A percentile compares a stretch with the other conserved stretches of the same genome.
Conservation (phyloP, 495 filamentous ascomycete species). For the Aspergillus funiculosus region DNA sequence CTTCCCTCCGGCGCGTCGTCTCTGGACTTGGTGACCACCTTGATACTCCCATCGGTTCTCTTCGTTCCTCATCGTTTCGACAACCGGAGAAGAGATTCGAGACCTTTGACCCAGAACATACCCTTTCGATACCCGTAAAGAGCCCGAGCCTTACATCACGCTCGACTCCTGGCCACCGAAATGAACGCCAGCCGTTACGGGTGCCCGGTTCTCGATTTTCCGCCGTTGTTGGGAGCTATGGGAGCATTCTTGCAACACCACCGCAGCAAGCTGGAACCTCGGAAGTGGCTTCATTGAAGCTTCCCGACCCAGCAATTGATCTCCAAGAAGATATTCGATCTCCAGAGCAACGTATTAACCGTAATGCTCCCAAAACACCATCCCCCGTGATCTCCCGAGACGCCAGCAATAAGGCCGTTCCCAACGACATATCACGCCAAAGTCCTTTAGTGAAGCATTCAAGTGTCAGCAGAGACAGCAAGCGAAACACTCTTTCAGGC, state of each 20-base stretch:
- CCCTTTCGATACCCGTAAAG: slow-evolving; percentile 11
- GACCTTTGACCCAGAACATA: slow-evolving; percentile 12
- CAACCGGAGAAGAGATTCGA: slow-evolving; percentile 23
- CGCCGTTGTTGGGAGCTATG: slow-evolving; percentile 52
- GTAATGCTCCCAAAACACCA: slow-evolving; percentile 16
- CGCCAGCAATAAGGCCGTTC: slow-evolving; percentile 13
- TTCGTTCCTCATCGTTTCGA: slow-evolving; percentile 14
- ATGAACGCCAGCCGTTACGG: slow-evolving; percentile 37
- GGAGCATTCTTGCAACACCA: slow-evolving; percentile 66
- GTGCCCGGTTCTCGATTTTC: slow-evolving; percentile 38
- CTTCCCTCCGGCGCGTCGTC: slow-evolving; percentile 26
- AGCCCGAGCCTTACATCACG: slow-evolving; percentile 17
- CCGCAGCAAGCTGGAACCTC: slow-evolving; percentile 34
- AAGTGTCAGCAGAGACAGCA: slow-evolving; percentile 10
- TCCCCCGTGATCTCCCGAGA: slow-evolving; percentile 28
- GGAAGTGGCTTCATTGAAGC: slow-evolving; percentile 50
- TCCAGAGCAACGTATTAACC: slow-evolving; percentile 19
- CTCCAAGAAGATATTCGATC: slow-evolving; percentile 31
- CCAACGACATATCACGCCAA: slow-evolving; percentile 8
- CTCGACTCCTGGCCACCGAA: slow-evolving; percentile 24
- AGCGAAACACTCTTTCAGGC: slow-evolving; percentile 16
- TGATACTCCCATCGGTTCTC: slow-evolving; percentile 9
- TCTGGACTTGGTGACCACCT: slow-evolving; percentile 10
- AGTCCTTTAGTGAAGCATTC: slow-evolving; percentile 15
- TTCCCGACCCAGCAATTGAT: slow-evolving; percentile 71